A percentile compares a stretch with the other conserved stretches of the same genome.
Conservation (phyloP, 164 flowering plant species). For the Warburgia ugandensis region DNA sequence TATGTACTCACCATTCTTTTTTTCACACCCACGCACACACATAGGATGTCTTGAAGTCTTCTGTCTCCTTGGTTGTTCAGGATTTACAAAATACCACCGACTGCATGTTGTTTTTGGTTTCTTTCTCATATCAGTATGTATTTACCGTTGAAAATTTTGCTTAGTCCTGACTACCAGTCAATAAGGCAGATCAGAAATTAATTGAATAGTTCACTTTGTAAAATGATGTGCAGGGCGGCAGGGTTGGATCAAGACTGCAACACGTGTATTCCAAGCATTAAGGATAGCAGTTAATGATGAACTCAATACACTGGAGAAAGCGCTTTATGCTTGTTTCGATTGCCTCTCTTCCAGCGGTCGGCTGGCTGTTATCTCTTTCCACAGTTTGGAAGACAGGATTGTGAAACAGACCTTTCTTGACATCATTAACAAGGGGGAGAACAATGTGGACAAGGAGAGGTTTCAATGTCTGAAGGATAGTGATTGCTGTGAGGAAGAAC, state of each 20-base stretch:
- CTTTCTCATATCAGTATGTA: no score
- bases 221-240: slow-evolving; percentile 72
- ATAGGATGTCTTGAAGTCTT: not conserved
- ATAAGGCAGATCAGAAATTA: no score
- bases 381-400: slow-evolving; percentile 96
- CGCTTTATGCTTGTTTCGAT: slow-evolving; percentile 66
- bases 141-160: no score
- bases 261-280: slow-evolving; percentile 90
- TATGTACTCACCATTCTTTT: slow-evolving; percentile 10
- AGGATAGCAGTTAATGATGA: slow-evolving; percentile 96
- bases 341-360: slow-evolving; percentile 84
- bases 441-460: slow-evolving; percentile 6
- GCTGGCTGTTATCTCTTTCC: slow-evolving; percentile 93
- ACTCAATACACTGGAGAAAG: slow-evolving; percentile 54
- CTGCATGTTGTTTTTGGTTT: no score
- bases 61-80: not conserved
- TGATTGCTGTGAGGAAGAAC: slow-evolving; percentile 4
- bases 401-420: slow-evolving; percentile 88
- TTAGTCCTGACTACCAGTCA: no score
- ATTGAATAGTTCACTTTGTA: no score
- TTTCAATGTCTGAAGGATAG: no score
- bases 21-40: not conserved
- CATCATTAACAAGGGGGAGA: slow-evolving; percentile 31
- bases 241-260: slow-evolving; percentile 98
- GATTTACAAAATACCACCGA: not conserved